phyloP scores from a whole-genome alignment of 352 stramenopile genomes.

The Peronospora belbahrii region DNA sequence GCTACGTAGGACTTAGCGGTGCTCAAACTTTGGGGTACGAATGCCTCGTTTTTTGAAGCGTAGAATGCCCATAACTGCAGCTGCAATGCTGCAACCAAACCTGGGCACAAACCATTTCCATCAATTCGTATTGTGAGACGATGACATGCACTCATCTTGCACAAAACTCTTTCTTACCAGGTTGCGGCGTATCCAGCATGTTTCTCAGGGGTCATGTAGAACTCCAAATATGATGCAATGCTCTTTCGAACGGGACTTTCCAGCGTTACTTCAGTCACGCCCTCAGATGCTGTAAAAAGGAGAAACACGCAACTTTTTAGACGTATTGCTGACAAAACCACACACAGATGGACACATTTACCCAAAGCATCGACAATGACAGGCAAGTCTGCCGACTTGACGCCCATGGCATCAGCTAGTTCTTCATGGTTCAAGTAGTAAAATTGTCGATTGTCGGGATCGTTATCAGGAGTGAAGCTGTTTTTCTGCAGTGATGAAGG shows the following conservation, averaged over 20 bases:
- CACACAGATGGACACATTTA: conserved; percentile 9
- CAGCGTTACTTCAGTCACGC: conserved; percentile 29
- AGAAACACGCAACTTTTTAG: not conserved
- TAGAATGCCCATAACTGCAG: conserved; percentile 57
- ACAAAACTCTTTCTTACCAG: conserved; percentile 45
- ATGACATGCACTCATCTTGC: not conserved
- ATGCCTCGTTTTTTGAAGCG: conserved; percentile 47
- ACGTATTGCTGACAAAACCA: not conserved
- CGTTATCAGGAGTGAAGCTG: conserved; percentile 76
- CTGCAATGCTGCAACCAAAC: conserved; percentile 75
- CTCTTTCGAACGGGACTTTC: conserved; percentile 65
- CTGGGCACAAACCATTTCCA: conserved; percentile 19
- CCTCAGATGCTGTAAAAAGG: conserved; percentile 31
- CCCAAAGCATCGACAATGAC: conserved; percentile 73
- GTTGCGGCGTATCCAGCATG: conserved; percentile 78
- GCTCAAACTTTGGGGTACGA: conserved; percentile 15
- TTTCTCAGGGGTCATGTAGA: conserved; percentile 87
- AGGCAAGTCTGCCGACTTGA: conserved; percentile 51
- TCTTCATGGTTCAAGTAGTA: conserved; percentile 80
- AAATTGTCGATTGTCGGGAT: conserved; percentile 63
- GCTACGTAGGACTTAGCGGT: conserved; percentile 10
- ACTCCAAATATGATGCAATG: conserved; percentile 71
- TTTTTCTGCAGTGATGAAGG: conserved; percentile 38
- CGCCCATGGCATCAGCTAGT: conserved; percentile 65
- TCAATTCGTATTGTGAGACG: not conserved